Evolutionary conservation across 148 eudicot species (phyloP).

Genomic region (Chenopodium formosanum): DNA sequence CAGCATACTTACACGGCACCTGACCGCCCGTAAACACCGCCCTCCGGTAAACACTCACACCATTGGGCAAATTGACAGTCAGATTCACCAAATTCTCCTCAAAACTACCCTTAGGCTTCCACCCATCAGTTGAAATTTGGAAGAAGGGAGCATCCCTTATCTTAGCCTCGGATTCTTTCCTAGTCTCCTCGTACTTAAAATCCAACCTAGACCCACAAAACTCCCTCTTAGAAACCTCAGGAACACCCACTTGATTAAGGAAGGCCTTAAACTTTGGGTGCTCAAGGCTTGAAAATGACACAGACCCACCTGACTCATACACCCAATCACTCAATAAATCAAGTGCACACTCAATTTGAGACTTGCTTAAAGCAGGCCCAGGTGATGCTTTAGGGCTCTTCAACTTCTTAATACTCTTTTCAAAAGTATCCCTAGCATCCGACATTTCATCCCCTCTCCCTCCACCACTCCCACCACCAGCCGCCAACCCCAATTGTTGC

Average conservation of each 20-base stretch:
- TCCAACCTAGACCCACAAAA: constrained; percentile 68
- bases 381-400: constrained; percentile 80
- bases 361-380: constrained; percentile 56
- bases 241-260: constrained; percentile 71
- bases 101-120: constrained; percentile 45
- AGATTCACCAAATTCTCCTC: constrained; percentile 74
- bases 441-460: constrained; percentile 68
- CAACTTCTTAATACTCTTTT: constrained; percentile 81
- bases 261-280: constrained; percentile 83
- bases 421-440: constrained; percentile 71
- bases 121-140: constrained; percentile 74
- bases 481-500: constrained; percentile 26
- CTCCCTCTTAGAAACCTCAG: constrained; percentile 48
- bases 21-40: constrained; percentile 67
- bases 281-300: constrained; percentile 71
- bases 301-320: constrained; percentile 76
- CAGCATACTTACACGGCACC: constrained; percentile 64
- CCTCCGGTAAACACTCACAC: constrained; percentile 67
- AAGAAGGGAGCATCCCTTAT: constrained; percentile 84
- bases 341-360: constrained; percentile 60
- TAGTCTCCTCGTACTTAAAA: constrained; percentile 57
- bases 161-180: constrained; percentile 55
- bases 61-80: constrained; percentile 80
- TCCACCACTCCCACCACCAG: constrained; percentile 11
- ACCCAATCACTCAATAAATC: constrained; percentile 81